Evolutionary conservation across 2,329 filamentous ascomycete species (phyloP), one percentile per base, ranked within the genome.

Genomic region (Phyllosticta capitalensis): DNA sequence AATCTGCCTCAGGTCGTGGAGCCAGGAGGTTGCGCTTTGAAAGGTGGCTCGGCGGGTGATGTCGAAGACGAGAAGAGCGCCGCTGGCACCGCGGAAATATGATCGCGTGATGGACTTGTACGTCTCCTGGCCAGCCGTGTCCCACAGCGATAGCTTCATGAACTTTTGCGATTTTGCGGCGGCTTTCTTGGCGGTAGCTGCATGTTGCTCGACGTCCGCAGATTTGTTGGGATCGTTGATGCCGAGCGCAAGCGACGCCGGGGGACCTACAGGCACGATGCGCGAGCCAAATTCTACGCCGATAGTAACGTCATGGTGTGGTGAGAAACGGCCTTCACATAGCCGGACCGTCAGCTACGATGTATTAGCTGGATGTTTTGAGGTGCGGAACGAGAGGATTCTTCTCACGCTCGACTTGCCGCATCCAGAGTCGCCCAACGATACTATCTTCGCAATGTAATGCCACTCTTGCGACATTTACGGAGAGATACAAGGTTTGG

Each of bases 381-480:
- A 26, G 20, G 28, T 53, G 52, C 28, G 48, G n/a, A 30, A 38
- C 5, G 28, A 52, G 51, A 24, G 50, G 28, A 24, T 14, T n/a
- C 26, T 28, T 71, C 78, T 64, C 75, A 84, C 82, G 72, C 81
- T 84, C 60, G 90, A 95, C 80, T 99, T 99, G 70, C 94, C 94
- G 71, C 90, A 95, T 72, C 92, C 94, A 52, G 89, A 94, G 78
- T 97, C 94, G 74, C 94, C 94, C 69, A 99, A 91, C 78, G 90
- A 95, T 71, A 97, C 92, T 68, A 99, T 89, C 77, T 99, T 99
- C 74, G 92, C 92, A 72, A 97, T 99, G 79, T 95, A 97, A 79
- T 97, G 91, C 92, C 92, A 45, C 38, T 45, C 38, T 45, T 45
- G 38, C 38, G 38, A 45, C 38, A 45, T 45, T 45, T 45, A 45